phyloP scores from a whole-genome alignment of 2,329 filamentous ascomycete genomes.

The Dendrostoma leiphaemia region DNA sequence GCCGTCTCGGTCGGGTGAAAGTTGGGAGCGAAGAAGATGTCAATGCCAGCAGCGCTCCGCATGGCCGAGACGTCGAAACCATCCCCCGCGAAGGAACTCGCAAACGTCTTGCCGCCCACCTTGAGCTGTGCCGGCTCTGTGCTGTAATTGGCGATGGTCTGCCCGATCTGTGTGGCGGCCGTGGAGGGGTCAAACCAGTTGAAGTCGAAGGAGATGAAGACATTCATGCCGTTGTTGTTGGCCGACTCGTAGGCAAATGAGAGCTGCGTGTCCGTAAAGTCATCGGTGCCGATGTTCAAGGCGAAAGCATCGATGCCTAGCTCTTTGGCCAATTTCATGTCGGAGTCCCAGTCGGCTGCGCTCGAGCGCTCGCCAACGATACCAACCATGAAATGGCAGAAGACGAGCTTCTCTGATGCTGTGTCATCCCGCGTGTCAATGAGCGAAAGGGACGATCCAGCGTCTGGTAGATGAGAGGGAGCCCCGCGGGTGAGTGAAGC shows the following conservation, averaged over 20 bases:
- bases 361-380: conserved; percentile 16
- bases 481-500: conserved; percentile 6
- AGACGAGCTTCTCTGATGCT: conserved; percentile 15
- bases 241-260: conserved; percentile 47
- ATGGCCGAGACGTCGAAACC: conserved; percentile 42
- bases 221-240: conserved; percentile 45
- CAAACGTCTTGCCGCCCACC: conserved; percentile 48
- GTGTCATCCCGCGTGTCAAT: neutral
- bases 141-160: conserved; percentile 45
- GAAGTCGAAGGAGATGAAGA: conserved; percentile 55
- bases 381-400: conserved; percentile 20
- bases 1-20: conserved; percentile 40
- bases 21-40: conserved; percentile 49
- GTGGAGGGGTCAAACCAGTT: conserved; percentile 18
- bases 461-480: conserved; percentile 1
- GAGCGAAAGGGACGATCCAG: neutral
- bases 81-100: conserved; percentile 51
- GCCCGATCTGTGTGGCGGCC: conserved; percentile 38
- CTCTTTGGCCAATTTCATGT: conserved; percentile 18
- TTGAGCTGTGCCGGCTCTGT: conserved; percentile 43
- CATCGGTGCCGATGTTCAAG: conserved; percentile 33
- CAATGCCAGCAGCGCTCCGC: conserved; percentile 36
- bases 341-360: conserved; percentile 18
- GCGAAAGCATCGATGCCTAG: conserved; percentile 31
- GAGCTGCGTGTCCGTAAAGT: conserved; percentile 43